Base-by-base conservation (phyloP, 352 stramenopile genomes). In the Phytophthora gonapodyides region DNA sequence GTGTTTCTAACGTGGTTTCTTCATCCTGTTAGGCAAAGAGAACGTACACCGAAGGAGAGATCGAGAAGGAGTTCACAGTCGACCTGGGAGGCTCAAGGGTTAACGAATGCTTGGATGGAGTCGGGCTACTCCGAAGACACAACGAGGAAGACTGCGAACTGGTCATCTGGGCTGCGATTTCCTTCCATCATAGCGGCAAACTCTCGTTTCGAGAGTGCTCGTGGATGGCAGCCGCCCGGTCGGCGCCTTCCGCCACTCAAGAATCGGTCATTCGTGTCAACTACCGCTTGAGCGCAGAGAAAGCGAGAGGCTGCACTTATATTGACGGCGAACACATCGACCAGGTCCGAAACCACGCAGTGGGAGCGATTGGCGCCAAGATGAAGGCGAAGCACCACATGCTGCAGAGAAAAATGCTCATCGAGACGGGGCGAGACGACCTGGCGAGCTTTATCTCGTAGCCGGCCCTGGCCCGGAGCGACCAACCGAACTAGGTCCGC, bases 291-390 rank as follows among this genome's bases (percentile, higher is more conserved):
- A 59, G 41, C 24, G 58, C 66, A 4, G 51, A 68, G 37, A 75
- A 75, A 47, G 50, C 30, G 0, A 24, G 45, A 58, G 49, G 36
- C 9, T 75, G 51, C 52, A 60, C 38, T 7, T 71, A 69, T 30
- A 62, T 71, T 53, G 53, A 75, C 13, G 62, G 56, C 37, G 61
- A 75, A 24, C 51, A 75, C 24, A 62, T 75, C 10, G 57, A 75
- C 48, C 67, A 71, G 57, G 40, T 75, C 31, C 56, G 67, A 21
- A 68, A 75, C 21, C 61, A 71, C 19, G 56, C 67, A 16, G 31
- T 73, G 19, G 42, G 49, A 5, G 64, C 59, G 3, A 73, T 69
- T n/a, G 60, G 59, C 11, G 59, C 64, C 0, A 69, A 73, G 13
- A 62, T 73, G 60, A 69, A 69, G 36, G 40, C 60, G 24, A 66